Evolutionary conservation across 1,284 basidiomycete species (phyloP).

Genomic region (Gomphus bonarii): DNA sequence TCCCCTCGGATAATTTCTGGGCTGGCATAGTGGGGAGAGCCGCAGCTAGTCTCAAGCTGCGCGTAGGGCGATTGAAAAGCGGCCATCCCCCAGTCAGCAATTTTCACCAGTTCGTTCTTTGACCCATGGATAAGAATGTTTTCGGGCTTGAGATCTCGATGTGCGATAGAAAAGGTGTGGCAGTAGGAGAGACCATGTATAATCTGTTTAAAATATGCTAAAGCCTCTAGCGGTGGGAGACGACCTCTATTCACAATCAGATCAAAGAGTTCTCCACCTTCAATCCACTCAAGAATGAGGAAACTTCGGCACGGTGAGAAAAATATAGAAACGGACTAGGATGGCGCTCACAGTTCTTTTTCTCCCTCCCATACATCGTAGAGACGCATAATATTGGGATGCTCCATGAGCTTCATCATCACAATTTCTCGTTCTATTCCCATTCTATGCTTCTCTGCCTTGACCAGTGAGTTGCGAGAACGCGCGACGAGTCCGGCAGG

Average conservation of each 20-base stretch:
- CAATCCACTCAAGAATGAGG: slow-evolving; percentile 94
- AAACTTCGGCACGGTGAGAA: slow-evolving; percentile 32
- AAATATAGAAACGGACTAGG: background rate
- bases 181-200: slow-evolving; percentile 96
- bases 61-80: slow-evolving; percentile 74
- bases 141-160: slow-evolving; percentile 98
- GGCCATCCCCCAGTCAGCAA: slow-evolving; percentile 99
- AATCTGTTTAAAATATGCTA: slow-evolving; percentile 96
- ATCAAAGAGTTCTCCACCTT: slow-evolving; percentile 97
- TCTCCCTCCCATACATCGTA: slow-evolving; percentile 97
- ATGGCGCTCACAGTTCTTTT: slow-evolving; percentile 57
- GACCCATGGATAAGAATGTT: slow-evolving; percentile 87
- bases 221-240: slow-evolving; percentile 74
- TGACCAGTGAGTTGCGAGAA: slow-evolving; percentile 68
- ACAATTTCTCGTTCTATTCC: slow-evolving; percentile 96
- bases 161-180: slow-evolving; percentile 97
- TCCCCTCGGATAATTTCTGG: slow-evolving; percentile 96
- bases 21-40: slow-evolving; percentile 95
- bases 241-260: slow-evolving; percentile 88
- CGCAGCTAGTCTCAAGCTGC: slow-evolving; percentile 93
- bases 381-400: slow-evolving; percentile 92
- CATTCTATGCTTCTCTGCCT: slow-evolving; percentile 82
- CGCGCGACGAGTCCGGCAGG: slow-evolving; percentile 78
- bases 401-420: slow-evolving; percentile 99
- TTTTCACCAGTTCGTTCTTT: slow-evolving; percentile 83